These are phyloP conservation scores for Colletotrichum sp. DNA, from an alignment of 2,329 filamentous ascomycete genomes.

Conservation along the genomic window DNA sequence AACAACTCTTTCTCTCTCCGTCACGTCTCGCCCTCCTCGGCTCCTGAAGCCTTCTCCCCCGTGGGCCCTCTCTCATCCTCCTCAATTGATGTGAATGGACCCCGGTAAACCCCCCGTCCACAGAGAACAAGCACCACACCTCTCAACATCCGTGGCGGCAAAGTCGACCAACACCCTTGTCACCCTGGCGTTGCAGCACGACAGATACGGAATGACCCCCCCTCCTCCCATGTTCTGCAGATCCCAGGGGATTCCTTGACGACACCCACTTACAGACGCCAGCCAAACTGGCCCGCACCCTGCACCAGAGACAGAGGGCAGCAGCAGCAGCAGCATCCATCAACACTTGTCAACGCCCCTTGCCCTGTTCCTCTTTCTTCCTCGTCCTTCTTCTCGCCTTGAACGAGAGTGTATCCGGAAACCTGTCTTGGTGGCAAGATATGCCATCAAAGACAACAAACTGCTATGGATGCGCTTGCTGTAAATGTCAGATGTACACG, in stretches of 20 bases:
- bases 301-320: not conserved
- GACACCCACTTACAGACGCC: not conserved
- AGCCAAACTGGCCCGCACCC: not conserved
- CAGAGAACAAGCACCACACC: not conserved
- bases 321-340: not conserved
- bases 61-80: not conserved
- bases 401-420: not conserved
- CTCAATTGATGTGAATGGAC: not conserved
- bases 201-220: conserved; percentile 20
- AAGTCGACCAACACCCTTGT: conserved; percentile 13
- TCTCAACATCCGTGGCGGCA: conserved; percentile 3
- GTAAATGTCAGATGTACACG: not conserved
- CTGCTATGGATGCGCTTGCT: not conserved
- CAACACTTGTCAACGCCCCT: not conserved
- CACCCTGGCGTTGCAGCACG: conserved; percentile 18
- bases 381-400: not conserved
- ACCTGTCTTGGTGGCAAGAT: not conserved
- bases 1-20: not conserved
- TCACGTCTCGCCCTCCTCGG: not conserved
- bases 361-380: not conserved
- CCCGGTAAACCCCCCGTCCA: not conserved
- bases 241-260: conserved; percentile 18
- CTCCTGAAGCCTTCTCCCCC: not conserved
- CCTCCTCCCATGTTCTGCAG: conserved; percentile 8
- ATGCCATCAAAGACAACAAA: not conserved